These are phyloP conservation scores for Xylaria sp. DNA, from an alignment of 2,329 filamentous ascomycete species.

Conservation along the genomic window DNA sequence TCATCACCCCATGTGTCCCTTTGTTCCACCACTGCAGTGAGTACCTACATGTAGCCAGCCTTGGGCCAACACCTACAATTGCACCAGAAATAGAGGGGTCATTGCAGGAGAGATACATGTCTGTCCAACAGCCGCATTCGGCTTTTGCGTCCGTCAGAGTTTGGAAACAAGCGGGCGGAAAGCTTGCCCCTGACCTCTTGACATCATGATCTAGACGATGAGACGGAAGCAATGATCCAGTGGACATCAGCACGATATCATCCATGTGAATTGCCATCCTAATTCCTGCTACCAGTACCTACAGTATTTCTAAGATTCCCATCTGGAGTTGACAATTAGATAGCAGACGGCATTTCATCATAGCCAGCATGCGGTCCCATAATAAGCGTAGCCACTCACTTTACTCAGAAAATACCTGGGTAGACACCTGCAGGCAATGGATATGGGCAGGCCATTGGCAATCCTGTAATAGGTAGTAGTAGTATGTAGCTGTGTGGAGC, in stretches of 20 bases:
- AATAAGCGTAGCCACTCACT: slow-evolving; percentile 1
- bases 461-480: background rate
- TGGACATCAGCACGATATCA: too few species aligned
- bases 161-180: background rate
- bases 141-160: background rate
- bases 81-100: background rate
- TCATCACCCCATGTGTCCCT: slow-evolving; percentile 16
- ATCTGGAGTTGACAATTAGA: background rate
- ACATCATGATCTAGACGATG: slow-evolving; percentile 20
- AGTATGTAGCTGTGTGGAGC: slow-evolving; percentile 20
- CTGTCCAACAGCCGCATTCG: slow-evolving; percentile 11
- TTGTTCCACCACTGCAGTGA: slow-evolving; percentile 10
- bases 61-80: slow-evolving; percentile 2
- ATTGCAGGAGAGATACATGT: background rate
- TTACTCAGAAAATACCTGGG: slow-evolving; percentile 13
- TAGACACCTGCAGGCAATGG: slow-evolving; percentile 3
- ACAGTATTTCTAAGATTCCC: slow-evolving; percentile 2
- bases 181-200: slow-evolving; percentile 14
- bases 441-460: slow-evolving; percentile 8
- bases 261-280: slow-evolving; percentile 23
- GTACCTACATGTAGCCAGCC: background rate
- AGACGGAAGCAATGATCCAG: too few species aligned
- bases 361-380: slow-evolving; percentile 9
- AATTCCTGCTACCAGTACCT: too few species aligned
- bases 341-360: slow-evolving; percentile 14